These are phyloP conservation scores for Suhomyces canberraensis DNA, from an alignment of 805 yeast genomes.

Conservation along the genomic window DNA sequence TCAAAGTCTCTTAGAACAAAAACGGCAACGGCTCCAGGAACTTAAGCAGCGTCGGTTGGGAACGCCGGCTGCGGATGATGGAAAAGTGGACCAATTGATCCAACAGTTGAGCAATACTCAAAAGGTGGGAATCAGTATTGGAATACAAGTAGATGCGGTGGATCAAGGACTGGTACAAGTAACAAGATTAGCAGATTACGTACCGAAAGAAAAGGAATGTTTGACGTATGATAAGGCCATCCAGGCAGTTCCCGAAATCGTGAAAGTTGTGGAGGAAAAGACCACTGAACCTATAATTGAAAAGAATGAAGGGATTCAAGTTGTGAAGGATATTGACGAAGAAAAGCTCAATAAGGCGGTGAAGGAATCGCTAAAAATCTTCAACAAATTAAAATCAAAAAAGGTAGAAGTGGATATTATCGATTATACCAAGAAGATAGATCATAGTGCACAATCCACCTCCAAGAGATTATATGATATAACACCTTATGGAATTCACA, in stretches of 20 bases:
- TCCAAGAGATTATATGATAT: not conserved
- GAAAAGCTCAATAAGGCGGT: constrained; percentile 17
- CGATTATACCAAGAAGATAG: constrained; percentile 8
- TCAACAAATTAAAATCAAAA: constrained; percentile 16
- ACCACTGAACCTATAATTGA: not conserved
- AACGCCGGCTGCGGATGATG: constrained; percentile 6
- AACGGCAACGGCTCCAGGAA: constrained; percentile 33
- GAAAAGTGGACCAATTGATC: constrained; percentile 15
- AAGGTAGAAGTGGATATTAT: constrained; percentile 1
- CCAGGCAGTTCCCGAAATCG: constrained; percentile 14
- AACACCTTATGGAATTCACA: not conserved
- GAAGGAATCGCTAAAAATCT: constrained; percentile 20
- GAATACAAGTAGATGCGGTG: constrained; percentile 25
- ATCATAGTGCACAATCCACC: constrained; percentile 5
- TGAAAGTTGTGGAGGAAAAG: not conserved
- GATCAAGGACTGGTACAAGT: not conserved
- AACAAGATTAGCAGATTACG: too few species aligned
- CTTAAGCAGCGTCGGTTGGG: constrained; percentile 22
- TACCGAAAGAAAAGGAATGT: constrained; percentile 7
- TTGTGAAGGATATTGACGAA: constrained; percentile 13
- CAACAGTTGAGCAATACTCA: constrained; percentile 8
- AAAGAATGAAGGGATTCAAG: not conserved
- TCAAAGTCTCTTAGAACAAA: constrained; percentile 37
- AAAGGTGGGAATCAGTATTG: constrained; percentile 19
- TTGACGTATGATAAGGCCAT: constrained; percentile 20